Evolutionary conservation across 805 yeast genomes (phyloP).

Genomic region (Suhomyces prunicola): DNA sequence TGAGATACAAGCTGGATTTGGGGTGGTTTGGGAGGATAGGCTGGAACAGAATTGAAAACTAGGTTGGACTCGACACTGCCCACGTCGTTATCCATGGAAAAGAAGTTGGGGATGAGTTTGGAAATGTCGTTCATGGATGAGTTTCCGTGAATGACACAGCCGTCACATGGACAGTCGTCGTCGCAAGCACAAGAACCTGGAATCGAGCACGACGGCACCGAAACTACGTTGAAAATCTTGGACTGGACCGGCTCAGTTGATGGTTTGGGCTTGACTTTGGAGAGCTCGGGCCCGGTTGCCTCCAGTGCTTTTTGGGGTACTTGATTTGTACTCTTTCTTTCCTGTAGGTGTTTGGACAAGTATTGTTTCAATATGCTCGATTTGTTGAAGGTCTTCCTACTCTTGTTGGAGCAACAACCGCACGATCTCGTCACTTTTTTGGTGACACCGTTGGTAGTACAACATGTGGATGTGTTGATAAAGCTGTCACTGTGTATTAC

Average conservation of each 20-base stretch:
- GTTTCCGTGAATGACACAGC: constrained; percentile 35
- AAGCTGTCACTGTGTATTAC: constrained; percentile 30
- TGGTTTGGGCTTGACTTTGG: not conserved
- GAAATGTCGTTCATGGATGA: not conserved
- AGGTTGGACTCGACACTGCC: not conserved
- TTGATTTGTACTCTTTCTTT: not conserved
- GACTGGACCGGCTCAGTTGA: not conserved
- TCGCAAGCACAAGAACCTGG: constrained; percentile 38
- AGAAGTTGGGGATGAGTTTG: constrained; percentile 1
- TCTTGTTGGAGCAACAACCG: constrained; percentile 28
- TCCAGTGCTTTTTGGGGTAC: not conserved
- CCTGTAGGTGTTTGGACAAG: not conserved
- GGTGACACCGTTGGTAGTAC: constrained; percentile 20
- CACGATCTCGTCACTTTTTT: constrained; percentile 21
- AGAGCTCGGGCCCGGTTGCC: not conserved
- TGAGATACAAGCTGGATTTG: not conserved
- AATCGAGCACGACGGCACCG: constrained; percentile 32
- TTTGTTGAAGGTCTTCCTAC: constrained; percentile 28
- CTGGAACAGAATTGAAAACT: not conserved
- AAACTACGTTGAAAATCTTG: constrained; percentile 21
- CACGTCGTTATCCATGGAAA: constrained; percentile 6
- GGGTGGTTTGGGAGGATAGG: not conserved
- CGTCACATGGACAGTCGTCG: constrained; percentile 34
- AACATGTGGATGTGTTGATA: constrained; percentile 33
- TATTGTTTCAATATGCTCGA: constrained; percentile 27